phyloP scores from a whole-genome alignment of 2,329 filamentous ascomycete genomes.

The Amesomyces nigricolor region DNA sequence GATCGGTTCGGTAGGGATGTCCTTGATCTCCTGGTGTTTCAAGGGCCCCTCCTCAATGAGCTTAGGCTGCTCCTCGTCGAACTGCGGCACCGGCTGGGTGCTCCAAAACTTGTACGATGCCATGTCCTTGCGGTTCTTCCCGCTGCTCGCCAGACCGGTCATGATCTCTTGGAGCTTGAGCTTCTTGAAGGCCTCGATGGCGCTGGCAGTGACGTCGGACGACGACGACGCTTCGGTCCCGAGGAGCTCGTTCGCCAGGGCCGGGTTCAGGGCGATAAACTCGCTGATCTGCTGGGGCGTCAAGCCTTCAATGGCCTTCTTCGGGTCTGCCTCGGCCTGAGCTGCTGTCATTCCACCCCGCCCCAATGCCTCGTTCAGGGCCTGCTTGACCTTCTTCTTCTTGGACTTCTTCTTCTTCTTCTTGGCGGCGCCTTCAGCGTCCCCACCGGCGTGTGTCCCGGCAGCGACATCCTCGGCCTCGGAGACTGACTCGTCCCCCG shows the following conservation, averaged over 20 bases:
- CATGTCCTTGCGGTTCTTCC: constrained; percentile 94
- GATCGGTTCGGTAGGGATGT: constrained; percentile 72
- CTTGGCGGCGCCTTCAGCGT: constrained; percentile 32
- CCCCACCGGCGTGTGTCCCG: constrained; percentile 30
- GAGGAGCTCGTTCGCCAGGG: constrained; percentile 55
- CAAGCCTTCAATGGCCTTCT: constrained; percentile 49
- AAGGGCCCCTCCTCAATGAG: constrained; percentile 74
- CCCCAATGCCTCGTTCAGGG: constrained; percentile 34
- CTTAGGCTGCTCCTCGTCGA: constrained; percentile 53
- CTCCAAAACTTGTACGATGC: constrained; percentile 98
- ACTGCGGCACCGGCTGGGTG: constrained; percentile 89
- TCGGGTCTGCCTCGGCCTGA: constrained; percentile 37
- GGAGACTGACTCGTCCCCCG: constrained; percentile 42
- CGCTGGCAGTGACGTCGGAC: constrained; percentile 33
- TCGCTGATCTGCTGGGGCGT: constrained; percentile 56
- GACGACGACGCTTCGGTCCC: constrained; percentile 22
- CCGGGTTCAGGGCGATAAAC: constrained; percentile 67
- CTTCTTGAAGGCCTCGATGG: constrained; percentile 52
- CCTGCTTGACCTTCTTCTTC: constrained; percentile 54
- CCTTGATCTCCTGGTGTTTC: constrained; percentile 68
- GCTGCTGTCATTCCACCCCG: constrained; percentile 16
- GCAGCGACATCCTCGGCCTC: constrained; percentile 37
- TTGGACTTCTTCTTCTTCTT: constrained; percentile 64
- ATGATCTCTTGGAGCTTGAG: constrained; percentile 66
- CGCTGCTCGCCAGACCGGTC: constrained; percentile 67